Evolutionary conservation across 2,329 filamentous ascomycete genomes (phyloP).

Genomic region (Colletotrichum viniferum): DNA sequence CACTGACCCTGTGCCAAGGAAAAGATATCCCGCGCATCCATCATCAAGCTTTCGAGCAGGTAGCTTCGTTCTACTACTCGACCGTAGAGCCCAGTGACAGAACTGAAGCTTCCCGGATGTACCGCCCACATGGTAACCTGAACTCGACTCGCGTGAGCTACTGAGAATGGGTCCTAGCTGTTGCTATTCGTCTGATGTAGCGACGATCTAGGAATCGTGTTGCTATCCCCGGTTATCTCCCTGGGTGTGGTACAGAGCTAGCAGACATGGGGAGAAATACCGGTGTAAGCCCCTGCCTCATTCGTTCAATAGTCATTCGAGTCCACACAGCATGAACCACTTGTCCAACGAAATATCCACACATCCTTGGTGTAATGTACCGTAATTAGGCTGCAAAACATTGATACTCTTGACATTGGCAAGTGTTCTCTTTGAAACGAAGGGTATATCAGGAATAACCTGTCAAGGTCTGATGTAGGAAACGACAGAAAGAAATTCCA

Average conservation of each 20-base stretch:
- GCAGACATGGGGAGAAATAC: too few species aligned
- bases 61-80: too few species aligned
- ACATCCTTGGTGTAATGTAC: too few species aligned
- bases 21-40: background rate
- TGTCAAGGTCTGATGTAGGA: background rate
- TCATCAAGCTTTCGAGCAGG: background rate
- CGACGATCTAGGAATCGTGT: background rate
- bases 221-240: background rate
- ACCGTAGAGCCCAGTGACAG: too few species aligned
- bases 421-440: background rate
- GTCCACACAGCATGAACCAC: too few species aligned
- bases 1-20: too few species aligned
- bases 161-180: background rate
- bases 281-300: too few species aligned
- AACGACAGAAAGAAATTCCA: background rate
- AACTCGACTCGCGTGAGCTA: background rate
- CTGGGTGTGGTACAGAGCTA: background rate
- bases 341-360: too few species aligned
- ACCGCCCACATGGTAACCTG: background rate
- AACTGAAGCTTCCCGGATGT: background rate
- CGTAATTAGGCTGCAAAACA: too few species aligned
- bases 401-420: too few species aligned
- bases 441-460: background rate
- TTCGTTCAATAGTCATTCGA: too few species aligned
- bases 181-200: background rate